Evolutionary conservation across 2,329 filamentous ascomycete species (phyloP), one percentile per base, ranked within the genome.

Genomic region (Ilyonectria destructans): DNA sequence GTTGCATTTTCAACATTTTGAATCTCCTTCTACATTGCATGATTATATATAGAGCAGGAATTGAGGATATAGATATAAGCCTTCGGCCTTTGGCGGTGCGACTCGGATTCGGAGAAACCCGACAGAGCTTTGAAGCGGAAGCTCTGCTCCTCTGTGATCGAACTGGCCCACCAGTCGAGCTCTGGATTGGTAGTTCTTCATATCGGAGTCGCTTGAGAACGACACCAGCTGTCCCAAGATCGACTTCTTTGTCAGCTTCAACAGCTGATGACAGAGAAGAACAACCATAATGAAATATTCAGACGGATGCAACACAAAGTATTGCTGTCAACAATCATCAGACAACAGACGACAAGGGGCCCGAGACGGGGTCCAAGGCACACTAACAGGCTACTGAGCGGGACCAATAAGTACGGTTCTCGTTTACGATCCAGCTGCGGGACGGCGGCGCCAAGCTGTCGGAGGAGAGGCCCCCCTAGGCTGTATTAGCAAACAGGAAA

Each of bases 271-370:
- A 46, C 84, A 86, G 1, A 86, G 62, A 0, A 63, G 52, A 2
- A 85, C 81, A 0, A 84, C 74, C 0, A 82, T 69, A 12, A 82
- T 80, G 29, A 83, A 83, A 56, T 86, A 86, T 66, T 85, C 81
- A 13, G 65, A 75, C 2, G 84, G 59, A n/a, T 80, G 56, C 1
- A 73, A 71, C 55, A 26, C 26, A 26, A 26, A 26, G 31, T 33
- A 33, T 43, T 43, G 15, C 17, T 8, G 40, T n/a, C 40, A n/a
- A n/a, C 40, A 8, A 33, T 43, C 40, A 43, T 43, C n/a, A n/a
- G 15, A n/a, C 40, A 43, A 43, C 40, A 19, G 15, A n/a, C 15
- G 17, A n/a, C 17, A 8, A n/a, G 15, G 15, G 6, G 15, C 5
- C n/a, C 40, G 5, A 40, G 37, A 40, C 37, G 17, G 15, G 37